Conservation (phyloP, 1,284 basidiomycete species). For the Ganoderma multipileum region DNA sequence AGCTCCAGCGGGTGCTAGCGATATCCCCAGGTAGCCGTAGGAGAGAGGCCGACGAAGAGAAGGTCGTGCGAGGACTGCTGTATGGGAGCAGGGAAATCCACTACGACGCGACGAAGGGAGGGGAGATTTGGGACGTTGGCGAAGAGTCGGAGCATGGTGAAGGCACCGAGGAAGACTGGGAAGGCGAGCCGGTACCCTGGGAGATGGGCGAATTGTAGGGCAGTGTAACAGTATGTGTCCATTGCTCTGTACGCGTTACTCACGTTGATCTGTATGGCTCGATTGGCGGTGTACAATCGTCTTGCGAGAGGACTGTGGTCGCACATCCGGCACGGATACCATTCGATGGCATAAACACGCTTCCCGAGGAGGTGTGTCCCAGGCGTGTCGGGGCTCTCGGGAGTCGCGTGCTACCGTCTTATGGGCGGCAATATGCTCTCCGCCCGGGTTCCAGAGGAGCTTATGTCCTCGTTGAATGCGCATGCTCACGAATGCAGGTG, state of each 20-base stretch:
- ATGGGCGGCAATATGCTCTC: slow-evolving; percentile 36
- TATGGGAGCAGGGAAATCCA: slow-evolving; percentile 61
- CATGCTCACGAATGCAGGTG: slow-evolving; percentile 37
- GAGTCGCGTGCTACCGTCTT: slow-evolving; percentile 35
- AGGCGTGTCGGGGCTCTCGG: slow-evolving; percentile 37
- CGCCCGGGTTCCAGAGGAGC: slow-evolving; percentile 20
- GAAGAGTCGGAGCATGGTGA: slow-evolving; percentile 52
- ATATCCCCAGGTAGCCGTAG: slow-evolving; percentile 51
- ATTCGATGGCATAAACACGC: slow-evolving; percentile 15
- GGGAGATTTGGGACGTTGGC: slow-evolving; percentile 80
- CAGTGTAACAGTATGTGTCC: slow-evolving; percentile 33
- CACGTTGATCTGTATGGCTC: slow-evolving; percentile 27
- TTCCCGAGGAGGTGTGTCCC: slow-evolving; percentile 25
- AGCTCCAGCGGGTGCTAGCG: slow-evolving; percentile 66
- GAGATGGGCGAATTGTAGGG: slow-evolving; percentile 72
- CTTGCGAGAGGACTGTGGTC: slow-evolving; percentile 26
- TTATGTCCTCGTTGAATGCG: slow-evolving; percentile 38
- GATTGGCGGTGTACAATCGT: slow-evolving; percentile 12
- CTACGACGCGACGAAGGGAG: slow-evolving; percentile 68
- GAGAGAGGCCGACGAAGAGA: slow-evolving; percentile 55
- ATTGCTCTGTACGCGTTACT: slow-evolving; percentile 27
- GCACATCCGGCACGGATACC: slow-evolving; percentile 18
- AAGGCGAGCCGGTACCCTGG: slow-evolving; percentile 82
- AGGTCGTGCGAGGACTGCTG: slow-evolving; percentile 62
- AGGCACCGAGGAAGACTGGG: slow-evolving; percentile 79